Evolutionary conservation across 164 flowering plant species (phyloP).

Genomic region (Houttuynia cordata): DNA sequence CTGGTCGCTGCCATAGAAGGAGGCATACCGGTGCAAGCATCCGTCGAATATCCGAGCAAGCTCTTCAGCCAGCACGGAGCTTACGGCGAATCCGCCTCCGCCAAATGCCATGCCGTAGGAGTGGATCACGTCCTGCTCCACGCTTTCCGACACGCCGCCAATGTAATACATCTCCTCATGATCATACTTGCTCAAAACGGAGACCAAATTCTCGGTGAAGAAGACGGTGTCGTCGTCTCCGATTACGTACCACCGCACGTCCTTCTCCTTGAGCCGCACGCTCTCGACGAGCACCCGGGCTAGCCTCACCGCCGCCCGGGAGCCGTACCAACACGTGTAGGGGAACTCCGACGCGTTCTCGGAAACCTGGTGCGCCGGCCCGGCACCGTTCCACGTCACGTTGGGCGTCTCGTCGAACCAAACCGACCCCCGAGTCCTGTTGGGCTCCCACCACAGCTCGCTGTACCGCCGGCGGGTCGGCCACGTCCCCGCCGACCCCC

Average conservation of each 20-base stretch:
- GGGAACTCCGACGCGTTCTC: conserved; percentile 35
- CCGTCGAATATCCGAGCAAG: conserved; percentile 39
- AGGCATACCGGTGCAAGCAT: conserved; percentile 42
- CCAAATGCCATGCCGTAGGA: conserved; percentile 76
- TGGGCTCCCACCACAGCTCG: conserved; percentile 48
- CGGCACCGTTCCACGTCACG: conserved; percentile 21
- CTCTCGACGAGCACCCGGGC: conserved; percentile 57
- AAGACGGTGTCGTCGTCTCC: conserved; percentile 96
- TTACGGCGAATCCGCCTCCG: conserved; percentile 86
- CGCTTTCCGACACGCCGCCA: conserved; percentile 81
- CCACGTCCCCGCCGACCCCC: conserved; percentile 41
- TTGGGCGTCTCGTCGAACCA: conserved; percentile 45
- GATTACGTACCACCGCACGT: conserved; percentile 86
- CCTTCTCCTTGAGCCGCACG: conserved; percentile 27
- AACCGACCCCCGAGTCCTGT: conserved; percentile 37
- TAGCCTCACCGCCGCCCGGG: conserved; percentile 50
- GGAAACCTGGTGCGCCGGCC: conserved; percentile 39
- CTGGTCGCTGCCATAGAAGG: conserved; percentile 76
- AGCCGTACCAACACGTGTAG: conserved; percentile 25
- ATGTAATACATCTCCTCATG: conserved; percentile 56
- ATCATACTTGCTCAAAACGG: conserved; percentile 51
- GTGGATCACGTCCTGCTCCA: conserved; percentile 60
- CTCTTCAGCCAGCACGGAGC: conserved; percentile 45
- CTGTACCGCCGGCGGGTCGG: conserved; percentile 26
- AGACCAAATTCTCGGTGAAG: conserved; percentile 52